Evolutionary conservation across 2,329 filamentous ascomycete species (phyloP).

Genomic region (Xylariaceae sp.): DNA sequence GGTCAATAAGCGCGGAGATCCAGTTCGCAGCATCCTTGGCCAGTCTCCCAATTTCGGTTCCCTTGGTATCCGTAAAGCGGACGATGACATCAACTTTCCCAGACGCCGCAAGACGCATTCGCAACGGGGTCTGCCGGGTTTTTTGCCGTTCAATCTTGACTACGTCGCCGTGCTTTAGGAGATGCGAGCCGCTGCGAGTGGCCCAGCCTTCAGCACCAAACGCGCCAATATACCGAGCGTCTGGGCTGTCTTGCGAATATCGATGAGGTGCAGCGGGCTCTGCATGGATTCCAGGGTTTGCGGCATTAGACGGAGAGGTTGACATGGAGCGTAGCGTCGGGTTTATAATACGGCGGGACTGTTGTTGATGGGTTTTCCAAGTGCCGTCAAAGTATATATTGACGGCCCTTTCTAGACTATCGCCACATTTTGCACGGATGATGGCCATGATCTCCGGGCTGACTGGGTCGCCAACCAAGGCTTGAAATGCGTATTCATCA

Average conservation of each 20-base stretch:
- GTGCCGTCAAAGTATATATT: conserved; percentile 68
- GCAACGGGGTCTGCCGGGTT: conserved; percentile 52
- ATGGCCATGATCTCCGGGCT: conserved; percentile 41
- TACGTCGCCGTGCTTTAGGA: conserved; percentile 76
- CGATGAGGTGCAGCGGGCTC: conserved; percentile 11
- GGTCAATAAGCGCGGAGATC: conserved; percentile 88
- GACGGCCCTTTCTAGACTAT: conserved; percentile 56
- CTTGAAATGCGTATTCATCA: conserved; percentile 53
- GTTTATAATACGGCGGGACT: conserved; percentile 20
- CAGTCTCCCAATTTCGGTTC: conserved; percentile 79
- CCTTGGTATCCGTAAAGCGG: conserved; percentile 74
- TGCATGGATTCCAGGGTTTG: conserved; percentile 13
- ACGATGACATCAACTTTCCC: conserved; percentile 81
- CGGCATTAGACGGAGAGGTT: conserved; percentile 6
- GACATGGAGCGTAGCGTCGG: conserved; percentile 11
- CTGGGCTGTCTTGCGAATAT: conserved; percentile 31
- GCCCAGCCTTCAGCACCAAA: conserved; percentile 92
- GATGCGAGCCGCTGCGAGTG: conserved; percentile 69
- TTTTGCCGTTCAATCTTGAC: conserved; percentile 84
- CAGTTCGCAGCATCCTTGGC: conserved; percentile 83
- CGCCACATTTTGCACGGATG: conserved; percentile 50
- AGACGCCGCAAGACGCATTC: conserved; percentile 46
- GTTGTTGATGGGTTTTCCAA: conserved; percentile 48
- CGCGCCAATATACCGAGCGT: conserved; percentile 72
- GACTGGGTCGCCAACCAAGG: conserved; percentile 54